Conservation (phyloP, 805 yeast genomes). For the Citeromyces matritensis region DNA sequence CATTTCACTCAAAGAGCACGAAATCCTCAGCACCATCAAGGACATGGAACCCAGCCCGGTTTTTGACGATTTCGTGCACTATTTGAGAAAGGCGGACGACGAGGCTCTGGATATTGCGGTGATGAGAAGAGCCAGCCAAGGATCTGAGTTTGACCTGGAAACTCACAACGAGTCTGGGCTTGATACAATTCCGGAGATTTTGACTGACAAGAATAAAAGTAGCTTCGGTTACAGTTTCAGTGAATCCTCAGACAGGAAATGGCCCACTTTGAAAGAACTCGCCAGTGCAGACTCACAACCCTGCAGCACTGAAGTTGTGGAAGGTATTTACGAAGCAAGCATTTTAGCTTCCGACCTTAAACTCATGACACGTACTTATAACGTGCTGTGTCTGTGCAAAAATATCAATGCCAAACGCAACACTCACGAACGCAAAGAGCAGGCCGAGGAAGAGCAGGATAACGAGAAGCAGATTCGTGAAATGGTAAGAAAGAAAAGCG, state of each 20-base stretch:
- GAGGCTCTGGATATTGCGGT: constrained; percentile 44
- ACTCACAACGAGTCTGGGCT: too few species aligned
- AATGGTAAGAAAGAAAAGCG: too few species aligned
- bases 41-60: constrained; percentile 8
- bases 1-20: constrained; percentile 45
- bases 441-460: too few species aligned
- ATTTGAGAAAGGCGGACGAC: constrained; percentile 47
- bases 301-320: constrained; percentile 40
- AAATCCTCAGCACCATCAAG: constrained; percentile 3
- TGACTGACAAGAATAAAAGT: too few species aligned
- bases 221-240: neutral
- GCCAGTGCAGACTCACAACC: constrained; percentile 39
- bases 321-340: constrained; percentile 46
- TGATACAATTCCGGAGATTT: too few species aligned
- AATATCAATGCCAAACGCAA: too few species aligned
- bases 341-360: constrained; percentile 50
- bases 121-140: constrained; percentile 29
- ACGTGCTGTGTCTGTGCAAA: constrained; percentile 7
- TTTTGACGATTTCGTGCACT: constrained; percentile 35
- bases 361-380: constrained; percentile 39
- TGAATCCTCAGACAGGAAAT: constrained; percentile 3
- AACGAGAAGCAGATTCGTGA: too few species aligned
- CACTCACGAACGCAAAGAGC: too few species aligned
- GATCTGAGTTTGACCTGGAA: neutral
- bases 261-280: constrained; percentile 42